Evolutionary conservation across 805 yeast species (phyloP).

Genomic region (Yarrowia sp.): DNA sequence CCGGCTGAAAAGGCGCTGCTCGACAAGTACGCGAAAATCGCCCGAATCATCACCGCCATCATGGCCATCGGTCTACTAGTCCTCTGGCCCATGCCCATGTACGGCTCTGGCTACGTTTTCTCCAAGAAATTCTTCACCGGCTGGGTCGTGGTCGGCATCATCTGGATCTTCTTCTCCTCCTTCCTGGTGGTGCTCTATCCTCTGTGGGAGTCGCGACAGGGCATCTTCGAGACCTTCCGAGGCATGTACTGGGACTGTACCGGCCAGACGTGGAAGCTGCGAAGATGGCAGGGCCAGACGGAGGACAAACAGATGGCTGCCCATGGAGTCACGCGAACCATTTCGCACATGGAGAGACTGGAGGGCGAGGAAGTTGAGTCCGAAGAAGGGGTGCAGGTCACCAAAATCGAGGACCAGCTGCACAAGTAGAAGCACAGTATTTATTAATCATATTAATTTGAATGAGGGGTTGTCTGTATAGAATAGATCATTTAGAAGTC

Average conservation of each 20-base stretch:
- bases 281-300: slow-evolving; percentile 68
- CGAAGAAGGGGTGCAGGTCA: neutral
- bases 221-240: slow-evolving; percentile 66
- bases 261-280: slow-evolving; percentile 76
- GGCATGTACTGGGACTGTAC: slow-evolving; percentile 87
- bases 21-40: slow-evolving; percentile 64
- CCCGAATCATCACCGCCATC: slow-evolving; percentile 64
- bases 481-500: too few relatives aligned
- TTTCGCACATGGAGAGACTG: slow-evolving; percentile 9
- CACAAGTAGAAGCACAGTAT: neutral
- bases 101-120: slow-evolving; percentile 78
- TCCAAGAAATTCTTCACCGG: slow-evolving; percentile 82
- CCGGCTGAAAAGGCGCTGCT: slow-evolving; percentile 63
- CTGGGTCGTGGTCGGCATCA: slow-evolving; percentile 82
- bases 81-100: slow-evolving; percentile 96
- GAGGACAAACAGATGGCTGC: slow-evolving; percentile 22
- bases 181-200: slow-evolving; percentile 73
- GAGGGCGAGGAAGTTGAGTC: slow-evolving; percentile 25
- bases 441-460: neutral
- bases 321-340: slow-evolving; percentile 11
- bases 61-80: slow-evolving; percentile 70
- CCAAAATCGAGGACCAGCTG: neutral
- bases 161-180: slow-evolving; percentile 69
- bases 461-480: too few relatives aligned
- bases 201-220: slow-evolving; percentile 73